Evolutionary conservation across 306 rosid species (phyloP).

Genomic region (Crataegus laevigata): DNA sequence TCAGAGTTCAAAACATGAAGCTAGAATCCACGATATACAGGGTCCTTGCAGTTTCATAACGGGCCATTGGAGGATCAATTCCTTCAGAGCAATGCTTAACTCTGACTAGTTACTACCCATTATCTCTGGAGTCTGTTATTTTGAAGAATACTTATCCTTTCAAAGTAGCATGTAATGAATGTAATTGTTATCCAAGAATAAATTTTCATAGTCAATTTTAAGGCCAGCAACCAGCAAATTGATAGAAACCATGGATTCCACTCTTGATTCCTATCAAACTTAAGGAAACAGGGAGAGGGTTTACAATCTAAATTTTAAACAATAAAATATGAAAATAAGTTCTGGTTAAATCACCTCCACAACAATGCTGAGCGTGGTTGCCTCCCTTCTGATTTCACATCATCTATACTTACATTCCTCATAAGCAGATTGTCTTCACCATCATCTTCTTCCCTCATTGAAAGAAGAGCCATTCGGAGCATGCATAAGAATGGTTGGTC

Average conservation of each 20-base stretch:
- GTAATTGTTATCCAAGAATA: neutral
- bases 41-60: neutral
- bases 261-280: neutral
- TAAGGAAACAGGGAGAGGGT: neutral
- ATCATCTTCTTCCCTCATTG: conserved; percentile 89
- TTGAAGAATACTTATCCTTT: neutral
- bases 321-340: neutral
- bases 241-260: neutral
- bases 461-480: conserved; percentile 97
- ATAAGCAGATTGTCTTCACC: conserved; percentile 53
- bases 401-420: conserved; percentile 43
- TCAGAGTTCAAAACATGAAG: neutral
- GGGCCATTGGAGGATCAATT: neutral
- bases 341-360: conserved; percentile 63
- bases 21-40: neutral
- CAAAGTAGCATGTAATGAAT: neutral
- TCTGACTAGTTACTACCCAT: neutral
- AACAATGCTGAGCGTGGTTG: conserved; percentile 65
- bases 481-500: conserved; percentile 98
- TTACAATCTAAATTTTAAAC: neutral
- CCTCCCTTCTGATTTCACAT: conserved; percentile 56
- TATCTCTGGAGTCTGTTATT: neutral
- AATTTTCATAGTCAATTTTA: neutral
- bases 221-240: neutral
- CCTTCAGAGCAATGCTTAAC: neutral